Base-by-base conservation (phyloP, 2,329 filamentous ascomycete genomes). In the Neofusicoccum ribis region DNA sequence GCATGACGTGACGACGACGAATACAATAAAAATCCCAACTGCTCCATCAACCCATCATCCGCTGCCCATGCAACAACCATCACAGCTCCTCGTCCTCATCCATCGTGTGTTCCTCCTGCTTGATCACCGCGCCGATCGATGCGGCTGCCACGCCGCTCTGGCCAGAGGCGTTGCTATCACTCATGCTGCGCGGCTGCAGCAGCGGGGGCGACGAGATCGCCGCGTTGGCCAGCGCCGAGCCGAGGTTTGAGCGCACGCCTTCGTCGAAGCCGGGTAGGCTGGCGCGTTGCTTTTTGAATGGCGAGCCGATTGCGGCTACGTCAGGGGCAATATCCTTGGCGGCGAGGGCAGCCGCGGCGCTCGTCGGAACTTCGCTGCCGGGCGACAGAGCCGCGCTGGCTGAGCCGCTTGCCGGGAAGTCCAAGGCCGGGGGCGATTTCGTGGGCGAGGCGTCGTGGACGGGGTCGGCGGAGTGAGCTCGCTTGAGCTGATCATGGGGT, bases 401-500 rank as follows among this genome's bases (percentile, higher is more conserved):
- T 17, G 51, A 65, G 36, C 67, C 3, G 73, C 67, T 27, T 69
- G 69, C 39, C 67, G 58, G 27, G 68, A 60, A 47, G 17, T 60
- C 41, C 51, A 52, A 46, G 34, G 31, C n/a, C 78, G 11, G 23
- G 15, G 66, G 51, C 9, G 66, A 65, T 14, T 51, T 65, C 5
- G 37, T 37, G 12, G 60, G 54, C 12, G 51, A 56, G 34, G 37
- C 69, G 76, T 75, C 73, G 72, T 82, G 83, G 20, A 90, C 81
- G 11, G 88, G 88, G 59, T 93, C 91, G 44, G 85, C 86, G 9
- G 91, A 93, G 75, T 92, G 91, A 69, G 91, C 89, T 69, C 91
- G 86, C 82, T 94, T 94, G 68, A 94, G 87, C 91, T 93, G 72
- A 39, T 4, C 27, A 64, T 64, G 68, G 77, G 72, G 68, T 41